These are phyloP conservation scores for Chloranthus sessilifolius DNA, from an alignment of 164 flowering plant species.

Conservation along the genomic window DNA sequence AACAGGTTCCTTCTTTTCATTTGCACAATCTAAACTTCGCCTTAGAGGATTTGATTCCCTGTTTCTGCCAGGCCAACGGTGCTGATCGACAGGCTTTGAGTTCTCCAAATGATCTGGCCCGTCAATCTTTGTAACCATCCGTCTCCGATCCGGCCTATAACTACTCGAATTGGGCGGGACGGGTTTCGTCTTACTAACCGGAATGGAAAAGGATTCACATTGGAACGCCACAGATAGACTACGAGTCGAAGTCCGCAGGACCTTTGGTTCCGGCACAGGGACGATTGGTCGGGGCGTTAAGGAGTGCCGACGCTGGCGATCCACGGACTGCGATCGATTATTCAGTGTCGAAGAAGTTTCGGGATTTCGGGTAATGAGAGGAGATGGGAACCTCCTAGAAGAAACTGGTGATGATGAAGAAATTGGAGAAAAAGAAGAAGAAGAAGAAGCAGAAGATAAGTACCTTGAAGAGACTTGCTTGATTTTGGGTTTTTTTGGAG, in stretches of 20 bases:
- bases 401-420: conserved; percentile 20
- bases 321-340: conserved; percentile 66
- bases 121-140: conserved; percentile 27
- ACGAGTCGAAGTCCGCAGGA: conserved; percentile 67
- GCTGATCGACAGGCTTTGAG: conserved; percentile 46
- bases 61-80: conserved; percentile 66
- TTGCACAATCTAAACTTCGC: conserved; percentile 54
- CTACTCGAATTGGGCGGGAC: conserved; percentile 13
- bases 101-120: conserved; percentile 54
- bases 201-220: conserved; percentile 84
- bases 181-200: conserved; percentile 46
- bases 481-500: conserved; percentile 45
- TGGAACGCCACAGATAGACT: conserved; percentile 90
- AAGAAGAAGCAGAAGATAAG: conserved; percentile 57
- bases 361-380: conserved; percentile 23
- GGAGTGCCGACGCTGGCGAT: conserved; percentile 40
- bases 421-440: conserved; percentile 22
- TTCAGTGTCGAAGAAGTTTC: conserved; percentile 10
- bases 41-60: conserved; percentile 31
- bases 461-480: conserved; percentile 68
- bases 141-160: conserved; percentile 50
- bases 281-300: conserved; percentile 21
- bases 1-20: conserved; percentile 23
- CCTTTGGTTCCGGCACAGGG: conserved; percentile 33
- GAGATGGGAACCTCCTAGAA: conserved; percentile 53